phyloP scores from a whole-genome alignment of 192 early-diverging fungal genomes.

The Dissophora ornata region DNA sequence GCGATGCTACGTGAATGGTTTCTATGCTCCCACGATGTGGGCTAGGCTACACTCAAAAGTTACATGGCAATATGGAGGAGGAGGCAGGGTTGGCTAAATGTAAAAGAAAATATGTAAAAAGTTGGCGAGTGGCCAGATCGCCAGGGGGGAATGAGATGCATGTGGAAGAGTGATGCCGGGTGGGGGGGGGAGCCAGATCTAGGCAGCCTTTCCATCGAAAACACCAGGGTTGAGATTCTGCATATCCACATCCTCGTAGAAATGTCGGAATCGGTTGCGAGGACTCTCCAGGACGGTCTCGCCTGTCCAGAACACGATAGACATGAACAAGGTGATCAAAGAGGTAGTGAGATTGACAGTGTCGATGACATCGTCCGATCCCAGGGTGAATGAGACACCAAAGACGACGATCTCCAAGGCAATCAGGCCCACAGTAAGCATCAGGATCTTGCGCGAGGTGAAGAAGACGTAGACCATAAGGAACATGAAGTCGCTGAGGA shows the following conservation, averaged over 20 bases:
- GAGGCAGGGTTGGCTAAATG: too few species aligned
- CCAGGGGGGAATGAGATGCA: too few species aligned
- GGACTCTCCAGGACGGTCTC: not conserved
- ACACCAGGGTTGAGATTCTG: not conserved
- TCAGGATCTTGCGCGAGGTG: not conserved
- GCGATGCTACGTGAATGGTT: too few species aligned
- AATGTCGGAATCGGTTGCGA: not conserved
- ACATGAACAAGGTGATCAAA: not conserved
- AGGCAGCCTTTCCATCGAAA: too few species aligned
- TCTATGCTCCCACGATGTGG: too few species aligned
- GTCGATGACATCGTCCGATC: slow-evolving; percentile 1
- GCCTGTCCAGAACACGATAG: not conserved
- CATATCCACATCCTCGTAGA: slow-evolving; percentile 1
- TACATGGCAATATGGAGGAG: too few species aligned
- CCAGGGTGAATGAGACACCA: not conserved
- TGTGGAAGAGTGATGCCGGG: too few species aligned
- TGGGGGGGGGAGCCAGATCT: too few species aligned
- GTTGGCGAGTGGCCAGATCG: too few species aligned
- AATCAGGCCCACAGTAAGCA: not conserved
- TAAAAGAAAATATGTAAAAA: too few species aligned
- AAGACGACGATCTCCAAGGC: not conserved
- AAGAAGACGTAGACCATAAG: slow-evolving; percentile 1
- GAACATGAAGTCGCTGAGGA: not conserved
- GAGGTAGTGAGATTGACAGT: slow-evolving; percentile 2
- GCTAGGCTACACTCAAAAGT: too few species aligned